Evolutionary conservation across 768 basidiomycete species (phyloP).

Genomic region (Dendrothele bispora): DNA sequence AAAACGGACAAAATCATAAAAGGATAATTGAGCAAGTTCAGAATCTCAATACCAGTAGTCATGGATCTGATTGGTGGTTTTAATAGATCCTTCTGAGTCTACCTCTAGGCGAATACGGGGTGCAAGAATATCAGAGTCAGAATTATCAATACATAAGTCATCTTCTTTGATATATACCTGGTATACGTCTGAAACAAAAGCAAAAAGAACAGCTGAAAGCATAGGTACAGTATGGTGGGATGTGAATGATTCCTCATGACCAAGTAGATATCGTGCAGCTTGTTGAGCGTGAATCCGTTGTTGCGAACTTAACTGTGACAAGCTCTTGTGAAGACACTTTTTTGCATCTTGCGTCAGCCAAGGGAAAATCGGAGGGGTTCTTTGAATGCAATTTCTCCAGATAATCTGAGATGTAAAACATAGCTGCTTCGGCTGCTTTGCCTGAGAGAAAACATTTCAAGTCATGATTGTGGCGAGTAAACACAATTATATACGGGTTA

Average conservation of each 20-base stretch:
- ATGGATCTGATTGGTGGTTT: constrained; percentile 20
- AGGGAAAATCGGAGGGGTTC: constrained; percentile 23
- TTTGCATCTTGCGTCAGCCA: constrained; percentile 24
- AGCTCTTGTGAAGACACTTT: constrained; percentile 27
- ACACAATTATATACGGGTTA: constrained; percentile 32
- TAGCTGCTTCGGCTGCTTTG: constrained; percentile 30
- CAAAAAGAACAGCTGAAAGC: constrained; percentile 17
- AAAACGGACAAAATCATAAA: constrained; percentile 26
- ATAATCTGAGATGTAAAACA: constrained; percentile 37
- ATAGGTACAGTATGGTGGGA: constrained; percentile 30
- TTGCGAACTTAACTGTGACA: constrained; percentile 24
- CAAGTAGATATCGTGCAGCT: constrained; percentile 28
- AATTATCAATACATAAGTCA: neutral
- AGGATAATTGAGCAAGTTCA: constrained; percentile 15
- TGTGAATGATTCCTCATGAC: constrained; percentile 18
- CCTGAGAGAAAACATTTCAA: constrained; percentile 34
- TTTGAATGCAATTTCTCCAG: constrained; percentile 32
- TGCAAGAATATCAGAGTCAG: constrained; percentile 4
- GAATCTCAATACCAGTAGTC: constrained; percentile 23
- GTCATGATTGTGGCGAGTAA: constrained; percentile 33
- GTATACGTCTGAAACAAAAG: neutral
- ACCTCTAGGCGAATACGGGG: too few relatives aligned
- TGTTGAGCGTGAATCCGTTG: constrained; percentile 36
- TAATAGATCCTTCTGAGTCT: constrained; percentile 11
- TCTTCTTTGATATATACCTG: neutral